Evolutionary conservation across 202 grass and related monocot species (phyloP).

Genomic region (Zoysia matrella): DNA sequence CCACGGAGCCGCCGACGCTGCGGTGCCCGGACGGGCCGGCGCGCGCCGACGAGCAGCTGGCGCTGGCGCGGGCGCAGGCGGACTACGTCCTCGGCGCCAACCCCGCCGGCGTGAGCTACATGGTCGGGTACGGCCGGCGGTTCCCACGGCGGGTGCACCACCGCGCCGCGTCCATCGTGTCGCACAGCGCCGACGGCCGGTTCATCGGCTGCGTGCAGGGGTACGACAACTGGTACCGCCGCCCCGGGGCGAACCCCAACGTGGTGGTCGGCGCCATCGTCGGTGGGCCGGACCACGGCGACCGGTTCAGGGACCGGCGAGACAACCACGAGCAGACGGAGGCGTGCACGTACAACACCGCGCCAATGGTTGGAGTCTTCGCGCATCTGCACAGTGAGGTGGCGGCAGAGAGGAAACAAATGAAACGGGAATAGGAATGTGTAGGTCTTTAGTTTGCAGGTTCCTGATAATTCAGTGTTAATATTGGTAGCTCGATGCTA

Average conservation of each 20-base stretch:
- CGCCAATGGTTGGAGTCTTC: constrained; percentile 56
- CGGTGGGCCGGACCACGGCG: constrained; percentile 48
- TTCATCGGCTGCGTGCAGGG: constrained; percentile 58
- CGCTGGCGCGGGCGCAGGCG: constrained; percentile 30
- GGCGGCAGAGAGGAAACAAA: not conserved
- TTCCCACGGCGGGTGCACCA: constrained; percentile 55
- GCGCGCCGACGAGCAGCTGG: not conserved
- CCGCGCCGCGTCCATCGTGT: constrained; percentile 52
- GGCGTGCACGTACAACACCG: constrained; percentile 55
- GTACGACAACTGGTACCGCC: constrained; percentile 50
- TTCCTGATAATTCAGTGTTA: not conserved
- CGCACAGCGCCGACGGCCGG: not conserved
- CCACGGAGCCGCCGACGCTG: not conserved
- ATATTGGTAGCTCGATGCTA: not conserved
- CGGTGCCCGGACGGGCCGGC: constrained; percentile 11
- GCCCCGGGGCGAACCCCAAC: constrained; percentile 41
- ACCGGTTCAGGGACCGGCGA: constrained; percentile 41
- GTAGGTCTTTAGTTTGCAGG: not conserved
- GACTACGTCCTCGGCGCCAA: constrained; percentile 51
- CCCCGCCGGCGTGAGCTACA: constrained; percentile 42
- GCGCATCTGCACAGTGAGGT: constrained; percentile 35
- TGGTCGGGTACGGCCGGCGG: constrained; percentile 33
- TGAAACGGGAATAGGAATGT: not conserved
- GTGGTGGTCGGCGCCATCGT: constrained; percentile 52
- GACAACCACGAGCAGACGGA: constrained; percentile 50